Evolutionary conservation across 2,329 filamentous ascomycete genomes (phyloP), one percentile per base, ranked within the genome.

Genomic region (Colletotrichum magnum): DNA sequence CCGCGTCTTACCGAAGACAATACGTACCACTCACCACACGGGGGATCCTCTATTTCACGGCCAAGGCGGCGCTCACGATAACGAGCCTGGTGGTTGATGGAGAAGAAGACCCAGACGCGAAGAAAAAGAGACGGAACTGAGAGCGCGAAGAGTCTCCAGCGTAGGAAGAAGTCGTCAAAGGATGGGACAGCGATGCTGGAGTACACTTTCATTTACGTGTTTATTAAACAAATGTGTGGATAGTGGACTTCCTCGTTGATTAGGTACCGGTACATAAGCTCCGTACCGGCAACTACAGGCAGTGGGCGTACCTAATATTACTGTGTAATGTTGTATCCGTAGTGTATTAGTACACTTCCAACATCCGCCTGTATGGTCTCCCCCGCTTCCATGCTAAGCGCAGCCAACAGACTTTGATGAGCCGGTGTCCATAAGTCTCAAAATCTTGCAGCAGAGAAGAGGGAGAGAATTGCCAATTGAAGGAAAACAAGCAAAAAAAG

Each of bases 321-420:
- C 36, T 13, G 36, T 13, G 36, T 13, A 39, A 5, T 9, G 9
- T 39, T 9, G 7, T 18, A 18, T 18, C 18, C 18, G 18, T 12
- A 47, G 13, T 10, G n/a, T 15, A 10, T 6, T 51, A 18, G 26
- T 21, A 28, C 10, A 24, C 21, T 24, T 24, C 21, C 12, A 28
- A 12, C 21, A 39, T 9, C 28, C n/a, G 39, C 43, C 48, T 36
- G 45, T 56, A 24, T n/a, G 21, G 32, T n/a, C 36, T n/a, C 16
- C 18, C 48, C 12, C 16, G 54, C 45, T 21, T 47, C 32, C 13
- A 24, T 13, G 15, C 18, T 52, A 21, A 12, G 41, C 41, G n/a
- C 15, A 51, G 45, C 64, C 64, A 52, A 68, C 52, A 47, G 64
- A 52, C n/a, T 51, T 67, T 57, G 6, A 57, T 26, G 45, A 57